Evolutionary conservation across 106 monocot species (phyloP), one percentile per base, ranked within the genome.

Genomic region (Dioscorea zingiberensis): DNA sequence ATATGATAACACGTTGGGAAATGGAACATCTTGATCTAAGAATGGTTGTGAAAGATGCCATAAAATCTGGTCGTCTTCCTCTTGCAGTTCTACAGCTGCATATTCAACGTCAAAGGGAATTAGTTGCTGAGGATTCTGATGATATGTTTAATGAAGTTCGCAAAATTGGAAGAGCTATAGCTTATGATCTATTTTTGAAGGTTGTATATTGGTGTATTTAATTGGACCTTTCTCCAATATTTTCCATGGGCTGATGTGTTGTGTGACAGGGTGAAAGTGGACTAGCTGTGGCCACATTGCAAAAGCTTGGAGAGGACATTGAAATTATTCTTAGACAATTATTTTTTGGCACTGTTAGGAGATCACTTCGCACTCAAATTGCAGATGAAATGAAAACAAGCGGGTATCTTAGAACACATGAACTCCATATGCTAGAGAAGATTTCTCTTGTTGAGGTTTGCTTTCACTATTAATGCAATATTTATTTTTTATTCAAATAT

Each of bases 121-220:
- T 73, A 66, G 75, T 27, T n/a, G 57, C 69, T 69, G 76, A 71
- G 62, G 78, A 80, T 27, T 46, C 69, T 73, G 58, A 55, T 62
- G 88, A 98, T 74, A 77, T 69, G 65, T 98, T 98, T 69, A 75
- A 51, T 77, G 84, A 85, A 82, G 73, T 98, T 64, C 64, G 80
- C 66, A 77, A 79, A 53, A 75, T 84, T 74, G 97, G 97, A 63
- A 83, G 74, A 69, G 71, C 80, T 61, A 89, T 98, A 75, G 86
- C 80, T 61, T 98, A 98, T 84, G 92, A 87, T 68, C 70, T 98
- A 48, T 89, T 98, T 80, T 44, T 89, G 21, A 88, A 93, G 97
- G 97, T 98, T 74, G 19, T 25, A 21, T 62, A 13, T 27, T 59
- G 15, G 11, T 54, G 21, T 47, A 27, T 58, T 28, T 51, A 22